Base-by-base conservation (phyloP, 352 stramenopile species). In the Bremia lactucae region DNA sequence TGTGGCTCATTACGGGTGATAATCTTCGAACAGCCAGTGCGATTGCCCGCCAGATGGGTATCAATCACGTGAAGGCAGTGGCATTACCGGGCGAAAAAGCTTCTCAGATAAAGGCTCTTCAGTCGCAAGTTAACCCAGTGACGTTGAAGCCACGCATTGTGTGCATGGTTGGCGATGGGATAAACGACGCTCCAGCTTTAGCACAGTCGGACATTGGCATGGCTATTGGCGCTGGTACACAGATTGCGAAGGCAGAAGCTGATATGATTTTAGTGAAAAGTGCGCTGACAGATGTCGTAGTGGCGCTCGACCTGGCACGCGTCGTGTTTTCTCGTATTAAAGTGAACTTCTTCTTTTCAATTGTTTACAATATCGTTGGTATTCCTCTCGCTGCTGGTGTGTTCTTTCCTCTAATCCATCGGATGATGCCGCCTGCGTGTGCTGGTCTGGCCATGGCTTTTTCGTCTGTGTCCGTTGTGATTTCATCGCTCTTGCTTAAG, bases 121-220 rank as follows among this genome's bases (percentile, higher is more conserved):
- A 95, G 56, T 58, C 58, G 54, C 75, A 71, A 16, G 55, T 86
- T 41, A 84, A 80, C 25, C 67, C 74, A 1, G 8, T 72, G 13
- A 95, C 80, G 2, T 53, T 70, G 52, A 85, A 77, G 45, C 63
- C 78, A 15, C 69, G 84, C 33, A 71, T 97, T 11, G 66, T 97
- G 6, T 87, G 75, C 29, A 96, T 97, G 76, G 78, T 95, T 38
- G 90, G 92, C 14, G 90, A 97, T 46, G 91, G 92, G 20, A 95
- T 98, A 37, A 98, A 97, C 62, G 94, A 98, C 63, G 90, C 88
- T 4, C 91, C 92, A 10, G 89, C 94, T 1, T 52, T 97, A 7
- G 83, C 86, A 4, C 78, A 95, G 42, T 86, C 90, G 8, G 86
- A 97, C 49, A 68, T 97, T 3, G 89, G 91, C 8, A 89, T 97